These are phyloP conservation scores for Sporothrix euskadiensis DNA, from an alignment of 2,329 filamentous ascomycete genomes.

Conservation along the genomic window DNA sequence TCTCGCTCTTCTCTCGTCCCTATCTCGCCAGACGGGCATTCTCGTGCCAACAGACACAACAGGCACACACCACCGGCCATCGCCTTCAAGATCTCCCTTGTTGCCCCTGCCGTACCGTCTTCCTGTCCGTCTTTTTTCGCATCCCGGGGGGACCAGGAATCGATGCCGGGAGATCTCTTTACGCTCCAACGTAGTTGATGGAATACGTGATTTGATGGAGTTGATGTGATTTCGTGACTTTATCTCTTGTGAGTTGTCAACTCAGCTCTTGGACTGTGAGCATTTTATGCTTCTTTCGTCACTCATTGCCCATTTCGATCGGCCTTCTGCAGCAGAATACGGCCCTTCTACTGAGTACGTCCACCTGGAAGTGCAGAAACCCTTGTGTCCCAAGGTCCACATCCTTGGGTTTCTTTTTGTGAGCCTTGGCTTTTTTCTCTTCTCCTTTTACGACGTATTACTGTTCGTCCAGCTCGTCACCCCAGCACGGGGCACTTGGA, in stretches of 20 bases:
- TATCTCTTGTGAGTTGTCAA: neutral
- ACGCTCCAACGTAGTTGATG: neutral
- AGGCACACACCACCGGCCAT: neutral
- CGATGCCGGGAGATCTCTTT: slow-evolving; percentile 3
- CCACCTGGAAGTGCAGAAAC: neutral
- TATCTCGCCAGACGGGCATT: neutral
- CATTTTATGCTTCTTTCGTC: neutral
- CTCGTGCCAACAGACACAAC: neutral
- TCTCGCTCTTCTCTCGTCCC: neutral
- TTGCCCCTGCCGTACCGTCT: neutral
- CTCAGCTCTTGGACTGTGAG: neutral
- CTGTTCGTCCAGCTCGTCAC: neutral
- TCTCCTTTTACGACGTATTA: neutral
- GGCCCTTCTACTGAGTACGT: neutral
- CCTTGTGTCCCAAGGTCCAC: neutral
- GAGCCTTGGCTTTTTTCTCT: neutral
- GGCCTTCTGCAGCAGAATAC: neutral
- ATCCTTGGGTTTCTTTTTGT: neutral
- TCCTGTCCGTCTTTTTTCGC: neutral
- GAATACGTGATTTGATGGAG: neutral
- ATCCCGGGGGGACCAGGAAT: neutral
- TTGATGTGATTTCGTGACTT: neutral
- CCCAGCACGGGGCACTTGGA: neutral
- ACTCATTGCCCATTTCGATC: slow-evolving; percentile 11
- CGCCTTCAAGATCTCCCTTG: neutral